Percentiles rank a stretch among this genome's conserved stretches.
Conservation (phyloP, 306 rosid genomes). For the Gynostemma pentaphyllum region DNA sequence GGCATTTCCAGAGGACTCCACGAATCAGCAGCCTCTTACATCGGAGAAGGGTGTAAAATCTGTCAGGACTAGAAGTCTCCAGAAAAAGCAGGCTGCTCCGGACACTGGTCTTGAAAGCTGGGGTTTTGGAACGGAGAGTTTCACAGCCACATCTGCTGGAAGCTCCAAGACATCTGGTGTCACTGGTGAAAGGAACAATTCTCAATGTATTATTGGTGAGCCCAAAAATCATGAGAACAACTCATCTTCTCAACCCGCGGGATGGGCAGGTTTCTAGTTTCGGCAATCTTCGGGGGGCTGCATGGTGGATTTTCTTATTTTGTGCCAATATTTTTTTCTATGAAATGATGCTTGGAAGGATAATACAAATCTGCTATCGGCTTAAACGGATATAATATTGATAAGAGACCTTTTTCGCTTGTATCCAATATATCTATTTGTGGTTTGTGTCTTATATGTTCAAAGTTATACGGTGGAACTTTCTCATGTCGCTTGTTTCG, state of each 20-base stretch:
- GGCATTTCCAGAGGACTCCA: constrained; percentile 58
- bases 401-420: background rate
- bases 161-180: constrained; percentile 38
- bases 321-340: background rate
- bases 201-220: constrained; percentile 35
- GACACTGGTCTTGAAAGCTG: constrained; percentile 48
- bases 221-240: constrained; percentile 39
- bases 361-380: constrained; percentile 1
- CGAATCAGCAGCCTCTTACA: constrained; percentile 28
- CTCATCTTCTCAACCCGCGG: constrained; percentile 73
- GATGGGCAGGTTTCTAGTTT: constrained; percentile 91
- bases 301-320: background rate
- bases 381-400: background rate
- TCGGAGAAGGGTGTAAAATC: constrained; percentile 43
- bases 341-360: background rate
- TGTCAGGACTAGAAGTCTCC: constrained; percentile 55
- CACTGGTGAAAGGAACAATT: constrained; percentile 28
- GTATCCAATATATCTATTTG: constrained; percentile 3
- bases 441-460: background rate
- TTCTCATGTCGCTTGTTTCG: constrained; percentile 1
- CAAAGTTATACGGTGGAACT: background rate
- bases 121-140: constrained; percentile 74
- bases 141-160: constrained; percentile 42
- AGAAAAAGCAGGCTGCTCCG: constrained; percentile 35
- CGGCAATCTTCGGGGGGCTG: background rate